Base-by-base conservation (phyloP, 805 yeast species). In the Ogataea methanolica region DNA sequence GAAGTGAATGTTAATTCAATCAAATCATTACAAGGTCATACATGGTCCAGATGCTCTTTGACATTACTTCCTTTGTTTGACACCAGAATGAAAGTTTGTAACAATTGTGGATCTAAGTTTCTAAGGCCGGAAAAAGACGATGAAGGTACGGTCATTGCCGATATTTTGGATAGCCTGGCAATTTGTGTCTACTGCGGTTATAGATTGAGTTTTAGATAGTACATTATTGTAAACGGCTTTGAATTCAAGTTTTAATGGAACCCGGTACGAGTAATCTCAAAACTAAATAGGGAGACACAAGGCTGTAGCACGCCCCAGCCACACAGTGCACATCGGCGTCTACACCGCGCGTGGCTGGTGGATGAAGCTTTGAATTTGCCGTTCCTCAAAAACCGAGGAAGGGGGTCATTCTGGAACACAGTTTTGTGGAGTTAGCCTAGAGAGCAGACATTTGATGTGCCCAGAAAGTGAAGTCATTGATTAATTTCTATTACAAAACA, bases 41-140 rank as follows among this genome's bases (percentile, higher is more conserved):
- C 41, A 2, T 72, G 76, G 76, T 61, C 57, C 34, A 54, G 72
- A 26, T 72, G 77, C 52, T 52, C 65, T 14, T 54, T 66, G 5
- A 68, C 74, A 1, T 48, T 70, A 31, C 50, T 71, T 15, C 77
- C 77, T 1, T 43, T 72, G 7, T 41, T 70, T 33, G 60, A 63
- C 8, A 60, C 71, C 4, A 48, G 60, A 8, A 60, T 68, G 3
- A 67, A 62, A 39, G 48, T 58, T 5, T 72, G 76, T 49, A 62
- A 65, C 15, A 67, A 67, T 6, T 70, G 71, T 47, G 58, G 56
- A 1, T 50, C 58, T 17, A 56, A 66, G 36, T 57, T 67, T 9
- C 54, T 47, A 21, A 43, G 49, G 6, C 36, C 48, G 6, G 39
- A 43, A 12, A 39, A 45, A 1, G 34, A 31, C 2, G 46, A 29